phyloP scores from a whole-genome alignment of 306 rosid genomes.

The Ormosia semicastrata region DNA sequence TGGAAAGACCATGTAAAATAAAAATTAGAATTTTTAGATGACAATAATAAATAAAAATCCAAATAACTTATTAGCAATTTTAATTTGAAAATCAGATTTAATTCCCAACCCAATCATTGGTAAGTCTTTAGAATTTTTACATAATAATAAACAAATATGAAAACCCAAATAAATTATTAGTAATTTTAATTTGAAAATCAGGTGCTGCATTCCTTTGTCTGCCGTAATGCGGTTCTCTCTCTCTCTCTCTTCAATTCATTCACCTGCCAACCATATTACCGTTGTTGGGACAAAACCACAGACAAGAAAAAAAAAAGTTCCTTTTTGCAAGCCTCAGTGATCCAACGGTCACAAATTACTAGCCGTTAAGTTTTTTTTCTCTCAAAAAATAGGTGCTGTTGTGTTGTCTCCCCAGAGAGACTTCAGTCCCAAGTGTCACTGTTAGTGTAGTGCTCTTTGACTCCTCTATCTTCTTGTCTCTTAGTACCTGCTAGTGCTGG shows the following conservation, averaged over 20 bases:
- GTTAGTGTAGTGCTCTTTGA: no score
- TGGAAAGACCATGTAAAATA: not conserved
- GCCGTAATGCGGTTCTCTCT: not conserved
- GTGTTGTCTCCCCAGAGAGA: no score
- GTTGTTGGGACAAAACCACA: slow-evolving; percentile 41
- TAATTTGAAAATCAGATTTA: slow-evolving; percentile 34
- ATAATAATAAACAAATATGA: not conserved
- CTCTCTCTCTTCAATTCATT: no score
- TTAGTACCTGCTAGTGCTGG: no score
- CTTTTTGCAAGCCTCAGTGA: slow-evolving; percentile 1
- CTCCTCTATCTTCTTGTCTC: no score
- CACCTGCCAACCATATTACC: slow-evolving; percentile 48
- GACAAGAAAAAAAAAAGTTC: not conserved
- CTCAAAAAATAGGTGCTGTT: no score
- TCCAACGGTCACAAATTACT: slow-evolving; percentile 64
- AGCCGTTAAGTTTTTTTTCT: slow-evolving; percentile 56
- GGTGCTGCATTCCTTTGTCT: not conserved
- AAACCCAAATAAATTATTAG: not conserved
- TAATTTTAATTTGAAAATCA: slow-evolving; percentile 33
- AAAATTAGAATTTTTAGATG: not conserved
- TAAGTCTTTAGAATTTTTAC: not conserved
- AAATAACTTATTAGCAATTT: not conserved
- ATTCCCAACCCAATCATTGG: slow-evolving; percentile 27
- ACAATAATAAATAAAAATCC: not conserved
- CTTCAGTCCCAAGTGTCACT: no score